Conservation (phyloP, 345 rosid species). For the Hibiscus trionum region DNA sequence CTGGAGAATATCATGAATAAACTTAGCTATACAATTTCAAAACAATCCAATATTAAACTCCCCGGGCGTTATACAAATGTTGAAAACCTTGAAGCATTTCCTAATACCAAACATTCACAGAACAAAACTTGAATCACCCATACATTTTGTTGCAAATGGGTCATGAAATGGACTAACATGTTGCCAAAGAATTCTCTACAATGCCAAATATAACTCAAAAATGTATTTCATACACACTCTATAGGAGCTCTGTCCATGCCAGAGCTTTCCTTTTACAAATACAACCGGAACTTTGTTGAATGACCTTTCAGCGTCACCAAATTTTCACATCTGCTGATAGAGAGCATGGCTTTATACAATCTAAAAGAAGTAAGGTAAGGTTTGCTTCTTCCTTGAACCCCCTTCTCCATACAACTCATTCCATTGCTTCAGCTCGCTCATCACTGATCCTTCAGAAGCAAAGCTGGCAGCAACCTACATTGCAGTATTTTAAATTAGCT, state of each 20-base stretch:
- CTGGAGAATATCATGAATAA: too few relatives aligned
- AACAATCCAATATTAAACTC: neutral
- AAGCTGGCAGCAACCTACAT: conserved; percentile 86
- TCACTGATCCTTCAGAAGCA: conserved; percentile 65
- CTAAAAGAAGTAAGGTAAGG: conserved; percentile 63
- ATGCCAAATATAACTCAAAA: neutral
- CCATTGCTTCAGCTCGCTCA: conserved; percentile 86
- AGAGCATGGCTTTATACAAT: conserved; percentile 1
- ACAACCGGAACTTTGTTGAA: neutral
- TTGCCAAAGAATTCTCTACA: neutral
- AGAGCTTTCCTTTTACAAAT: conserved; percentile 5
- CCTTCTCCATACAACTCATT: conserved; percentile 86
- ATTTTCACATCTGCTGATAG: neutral
- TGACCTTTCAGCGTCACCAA: neutral
- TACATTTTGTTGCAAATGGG: neutral
- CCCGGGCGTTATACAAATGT: neutral
- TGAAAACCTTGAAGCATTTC: neutral
- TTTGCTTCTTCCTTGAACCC: conserved; percentile 84
- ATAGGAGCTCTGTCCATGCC: neutral
- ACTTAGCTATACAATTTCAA: too few relatives aligned
- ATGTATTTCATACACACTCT: neutral
- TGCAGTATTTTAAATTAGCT: neutral
- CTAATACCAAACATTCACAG: conserved; percentile 3
- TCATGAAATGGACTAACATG: neutral
- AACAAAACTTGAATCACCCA: conserved; percentile 5